Evolutionary conservation across 2,329 filamentous ascomycete species (phyloP), one percentile per base, ranked within the genome.

Genomic region (Ascochyta viciae-villosae): DNA sequence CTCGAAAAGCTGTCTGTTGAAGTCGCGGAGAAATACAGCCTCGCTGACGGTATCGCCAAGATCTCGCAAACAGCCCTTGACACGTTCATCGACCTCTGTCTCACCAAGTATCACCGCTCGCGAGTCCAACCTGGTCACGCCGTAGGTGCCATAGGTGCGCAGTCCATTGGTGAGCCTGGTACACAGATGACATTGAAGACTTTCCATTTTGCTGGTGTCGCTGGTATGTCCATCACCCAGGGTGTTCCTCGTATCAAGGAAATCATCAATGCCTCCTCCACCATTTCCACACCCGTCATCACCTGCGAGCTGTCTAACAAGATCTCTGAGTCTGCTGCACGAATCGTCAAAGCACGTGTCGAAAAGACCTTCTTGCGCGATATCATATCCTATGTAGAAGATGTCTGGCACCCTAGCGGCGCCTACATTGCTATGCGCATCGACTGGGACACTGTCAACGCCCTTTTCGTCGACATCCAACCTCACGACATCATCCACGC

Each of bases 191-290:
- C 95, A 1, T 80, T 99, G 62, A 98, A 98, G 80, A 98, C 95
- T 73, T 98, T 98, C 87, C 95, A 98, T 89, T 99, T 99, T 81
- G 95, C 95, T 73, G 95, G 95, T 90, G 95, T 99, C 62, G 95
- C 95, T 39, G 94, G 94, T 75, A 98, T 99, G 95, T 96, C 92
- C 84, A 96, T 99, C 73, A 99, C 95, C 0, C 92, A 97, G 73
- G 95, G 95, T 90, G 95, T 99, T 6, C 95, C 95, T 1, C 94
- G 95, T 88, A 99, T 99, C 81, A 99, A 99, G 80, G 95, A 99
- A 82, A 99, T 99, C 65, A 99, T 99, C 87, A 99, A 99, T 78
- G 95, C 95, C 6, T 96, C 92, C 8, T 96, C 92, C 74, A 82
- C 83, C 45, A 99, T 99, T 77, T 96, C 90, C 75, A 99, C 95